Percentiles rank a stretch among this genome's conserved stretches.
Conservation (phyloP, 192 early-diverging fungal genomes). For the Lunasporangiospora selenospora region DNA sequence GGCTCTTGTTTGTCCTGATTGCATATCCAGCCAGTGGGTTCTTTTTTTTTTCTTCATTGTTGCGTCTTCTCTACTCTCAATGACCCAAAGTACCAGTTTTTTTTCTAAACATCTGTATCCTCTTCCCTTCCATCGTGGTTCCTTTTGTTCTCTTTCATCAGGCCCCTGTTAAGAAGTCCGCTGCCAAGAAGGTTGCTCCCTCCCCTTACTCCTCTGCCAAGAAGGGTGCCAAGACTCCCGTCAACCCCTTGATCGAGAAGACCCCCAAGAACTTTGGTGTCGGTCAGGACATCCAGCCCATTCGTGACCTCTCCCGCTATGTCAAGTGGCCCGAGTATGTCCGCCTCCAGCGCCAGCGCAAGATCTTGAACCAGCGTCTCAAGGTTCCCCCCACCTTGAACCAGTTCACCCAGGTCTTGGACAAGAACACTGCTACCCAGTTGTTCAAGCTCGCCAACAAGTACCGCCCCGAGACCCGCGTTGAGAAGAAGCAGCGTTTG, state of each 20-base stretch:
- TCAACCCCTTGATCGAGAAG: conserved; percentile 95
- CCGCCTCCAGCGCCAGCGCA: conserved; percentile 98
- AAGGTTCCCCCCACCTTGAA: conserved; percentile 99
- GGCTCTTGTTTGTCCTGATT: neutral
- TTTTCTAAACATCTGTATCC: conserved; percentile 10
- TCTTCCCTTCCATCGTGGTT: neutral
- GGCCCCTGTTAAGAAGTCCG: conserved; percentile 63
- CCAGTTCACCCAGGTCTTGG: conserved; percentile 98
- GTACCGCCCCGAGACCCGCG: conserved; percentile 98
- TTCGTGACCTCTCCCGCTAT: conserved; percentile 94
- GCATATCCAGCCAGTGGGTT: neutral
- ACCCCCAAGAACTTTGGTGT: conserved; percentile 94
- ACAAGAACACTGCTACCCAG: conserved; percentile 99
- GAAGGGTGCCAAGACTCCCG: conserved; percentile 71
- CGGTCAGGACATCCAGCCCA: conserved; percentile 97
- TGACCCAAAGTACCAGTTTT: conserved; percentile 40
- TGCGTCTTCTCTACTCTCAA: conserved; percentile 26
- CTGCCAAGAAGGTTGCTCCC: conserved; percentile 91
- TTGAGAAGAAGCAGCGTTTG: conserved; percentile 96
- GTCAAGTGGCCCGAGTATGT: conserved; percentile 99
- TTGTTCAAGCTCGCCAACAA: conserved; percentile 98
- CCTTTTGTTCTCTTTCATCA: conserved; percentile 3
- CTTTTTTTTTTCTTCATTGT: neutral
- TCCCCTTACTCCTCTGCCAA: conserved; percentile 81
- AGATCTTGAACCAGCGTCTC: conserved; percentile 96